Evolutionary conservation across 768 basidiomycete species (phyloP).

Genomic region (Punctularia strigosozonata): DNA sequence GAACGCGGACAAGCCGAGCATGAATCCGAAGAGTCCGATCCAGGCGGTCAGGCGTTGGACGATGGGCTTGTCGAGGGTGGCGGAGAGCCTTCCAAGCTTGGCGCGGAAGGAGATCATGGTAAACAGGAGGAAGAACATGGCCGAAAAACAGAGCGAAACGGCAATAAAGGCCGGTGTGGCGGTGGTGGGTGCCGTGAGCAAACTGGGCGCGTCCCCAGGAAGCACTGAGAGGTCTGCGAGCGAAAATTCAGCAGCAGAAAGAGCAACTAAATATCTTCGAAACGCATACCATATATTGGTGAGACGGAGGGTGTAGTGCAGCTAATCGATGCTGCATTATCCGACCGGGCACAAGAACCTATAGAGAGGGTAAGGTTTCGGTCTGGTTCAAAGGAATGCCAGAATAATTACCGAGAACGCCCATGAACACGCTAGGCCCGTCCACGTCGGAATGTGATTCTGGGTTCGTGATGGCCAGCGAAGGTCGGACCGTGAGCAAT

Average conservation of each 20-base stretch:
- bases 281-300: slow-evolving; percentile 51
- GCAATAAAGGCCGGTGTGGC: slow-evolving; percentile 55
- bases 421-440: slow-evolving; percentile 59
- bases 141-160: slow-evolving; percentile 41
- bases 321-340: slow-evolving; percentile 34
- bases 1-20: slow-evolving; percentile 58
- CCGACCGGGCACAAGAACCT: slow-evolving; percentile 59
- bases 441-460: slow-evolving; percentile 27
- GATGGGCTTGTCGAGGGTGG: slow-evolving; percentile 40
- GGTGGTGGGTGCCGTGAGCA: slow-evolving; percentile 48
- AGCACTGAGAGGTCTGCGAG: slow-evolving; percentile 52
- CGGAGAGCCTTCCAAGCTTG: slow-evolving; percentile 42
- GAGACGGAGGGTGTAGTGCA: slow-evolving; percentile 46
- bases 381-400: too few species aligned
- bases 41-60: slow-evolving; percentile 54
- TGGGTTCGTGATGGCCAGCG: slow-evolving; percentile 27
- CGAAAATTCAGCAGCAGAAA: too few species aligned
- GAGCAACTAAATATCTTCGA: too few species aligned
- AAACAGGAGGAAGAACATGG: slow-evolving; percentile 55
- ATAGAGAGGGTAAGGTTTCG: neutral
- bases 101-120: slow-evolving; percentile 55
- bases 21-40: slow-evolving; percentile 68
- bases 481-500: slow-evolving; percentile 53
- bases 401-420: slow-evolving; percentile 48
- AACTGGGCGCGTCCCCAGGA: slow-evolving; percentile 40